These are phyloP conservation scores for Chimonanthus praecox DNA, from an alignment of 164 flowering plant genomes.

Conservation along the genomic window DNA sequence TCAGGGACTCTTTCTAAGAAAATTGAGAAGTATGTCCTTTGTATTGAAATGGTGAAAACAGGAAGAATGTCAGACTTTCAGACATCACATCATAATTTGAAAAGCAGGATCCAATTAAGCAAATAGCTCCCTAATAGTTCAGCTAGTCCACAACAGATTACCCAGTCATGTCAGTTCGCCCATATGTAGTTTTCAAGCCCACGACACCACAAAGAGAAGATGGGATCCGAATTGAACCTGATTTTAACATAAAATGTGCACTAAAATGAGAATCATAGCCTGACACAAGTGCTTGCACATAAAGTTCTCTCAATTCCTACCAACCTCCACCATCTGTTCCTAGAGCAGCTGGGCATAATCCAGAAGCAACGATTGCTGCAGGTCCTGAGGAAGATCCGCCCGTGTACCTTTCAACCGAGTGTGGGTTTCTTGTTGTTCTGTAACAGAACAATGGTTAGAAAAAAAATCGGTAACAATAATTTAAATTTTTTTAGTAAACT, in stretches of 20 bases:
- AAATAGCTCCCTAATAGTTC: neutral
- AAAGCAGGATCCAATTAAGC: neutral
- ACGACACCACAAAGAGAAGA: conserved; percentile 95
- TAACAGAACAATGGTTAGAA: neutral
- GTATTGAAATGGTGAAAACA: neutral
- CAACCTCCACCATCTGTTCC: conserved; percentile 99
- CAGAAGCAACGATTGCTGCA: conserved; percentile 90
- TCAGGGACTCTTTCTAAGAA: neutral
- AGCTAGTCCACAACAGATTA: conserved; percentile 6
- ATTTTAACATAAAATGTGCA: conserved; percentile 10
- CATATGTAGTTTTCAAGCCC: conserved; percentile 84
- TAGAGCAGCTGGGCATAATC: conserved; percentile 88
- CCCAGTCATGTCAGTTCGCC: conserved; percentile 50
- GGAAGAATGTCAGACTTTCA: neutral
- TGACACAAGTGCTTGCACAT: neutral
- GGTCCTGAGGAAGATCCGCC: conserved; percentile 99
- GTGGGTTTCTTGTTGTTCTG: conserved; percentile 93
- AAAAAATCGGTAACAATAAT: no score
- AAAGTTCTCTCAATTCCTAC: conserved; percentile 15
- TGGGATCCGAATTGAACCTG: conserved; percentile 96
- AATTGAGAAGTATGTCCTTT: neutral
- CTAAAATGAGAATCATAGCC: conserved; percentile 5
- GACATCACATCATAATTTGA: neutral
- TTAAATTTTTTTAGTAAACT: no score
- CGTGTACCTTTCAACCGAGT: conserved; percentile 76